Conservation (phyloP, 768 basidiomycete species). For the Goffeauzyma gilvescens region DNA sequence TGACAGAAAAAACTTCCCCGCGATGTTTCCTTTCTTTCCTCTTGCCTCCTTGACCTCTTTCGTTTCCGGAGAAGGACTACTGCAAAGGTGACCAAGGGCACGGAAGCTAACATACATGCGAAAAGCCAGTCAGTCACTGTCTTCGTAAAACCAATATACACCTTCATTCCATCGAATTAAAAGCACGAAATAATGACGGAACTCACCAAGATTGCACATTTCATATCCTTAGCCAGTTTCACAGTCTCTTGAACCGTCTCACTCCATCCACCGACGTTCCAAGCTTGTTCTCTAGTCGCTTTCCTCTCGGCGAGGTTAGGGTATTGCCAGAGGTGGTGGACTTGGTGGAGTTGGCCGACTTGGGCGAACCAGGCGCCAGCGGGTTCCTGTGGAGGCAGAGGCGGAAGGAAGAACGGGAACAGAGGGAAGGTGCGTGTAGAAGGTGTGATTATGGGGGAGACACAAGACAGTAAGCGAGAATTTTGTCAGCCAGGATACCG, state of each 20-base stretch:
- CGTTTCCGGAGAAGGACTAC: no score
- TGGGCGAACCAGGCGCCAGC: conserved; percentile 32
- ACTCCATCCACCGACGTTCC: conserved; percentile 89
- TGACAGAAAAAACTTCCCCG: no score
- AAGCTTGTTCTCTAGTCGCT: conserved; percentile 68
- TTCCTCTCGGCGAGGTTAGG: conserved; percentile 51
- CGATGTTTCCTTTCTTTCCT: no score
- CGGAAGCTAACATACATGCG: conserved; percentile 14
- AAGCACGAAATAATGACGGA: no score
- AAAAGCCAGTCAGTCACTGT: not conserved
- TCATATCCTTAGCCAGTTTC: conserved; percentile 69
- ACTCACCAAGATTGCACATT: conserved; percentile 50
- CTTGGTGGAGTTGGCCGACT: conserved; percentile 37
- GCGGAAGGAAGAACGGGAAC: not conserved
- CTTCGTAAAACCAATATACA: not conserved
- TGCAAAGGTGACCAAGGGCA: conserved; percentile 26
- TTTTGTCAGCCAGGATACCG: no score
- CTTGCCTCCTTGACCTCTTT: no score
- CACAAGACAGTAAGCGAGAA: no score
- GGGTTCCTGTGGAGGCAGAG: conserved; percentile 16
- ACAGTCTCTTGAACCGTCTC: conserved; percentile 90
- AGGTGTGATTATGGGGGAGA: no score
- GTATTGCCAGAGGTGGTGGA: conserved; percentile 85
- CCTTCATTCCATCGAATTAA: not conserved
- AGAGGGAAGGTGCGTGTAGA: not conserved